Base-by-base conservation (phyloP, 805 yeast genomes). In the Zygosaccharomyces rouxii region DNA sequence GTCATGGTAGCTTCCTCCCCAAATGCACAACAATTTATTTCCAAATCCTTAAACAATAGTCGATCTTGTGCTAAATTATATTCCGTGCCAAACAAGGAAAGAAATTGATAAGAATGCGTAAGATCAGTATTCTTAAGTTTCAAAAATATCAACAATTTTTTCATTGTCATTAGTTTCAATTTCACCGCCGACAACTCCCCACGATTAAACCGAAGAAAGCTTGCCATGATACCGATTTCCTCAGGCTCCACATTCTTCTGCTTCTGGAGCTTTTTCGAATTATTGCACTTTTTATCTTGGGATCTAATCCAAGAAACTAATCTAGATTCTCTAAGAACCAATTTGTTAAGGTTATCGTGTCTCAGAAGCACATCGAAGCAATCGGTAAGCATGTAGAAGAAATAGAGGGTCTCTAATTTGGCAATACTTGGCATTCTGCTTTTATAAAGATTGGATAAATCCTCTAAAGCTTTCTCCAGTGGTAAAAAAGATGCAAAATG, bases 401-500 rank as follows among this genome's bases (percentile, higher is more conserved):
- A 46, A 18, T 35, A 23, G 19, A 39, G 30, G 14, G 53, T 49
- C 38, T 55, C 57, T 13, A 57, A 25, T 33, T 51, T 52, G 18
- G 49, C 45, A 5, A 52, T 29, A 19, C 44, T 41, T n/a, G 55
- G 39, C 23, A 51, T 18, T 37, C 50, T 46, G n/a, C 49, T 43
- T 30, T 49, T 54, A 18, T 51, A 51, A n/a, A 57, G 41, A 4
- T 38, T 48, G 6, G 50, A 44, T 42, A 55, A 29, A 25, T 45
- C 54, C 18, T 52, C 42, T 19, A 58, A 39, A 10, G 55, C 10
- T 5, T 45, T 43, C 19, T 58, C 55, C 7, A 58, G 19, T 2
- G 67, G 67, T 23, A 63, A 22, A 47, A 63, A 63, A 21, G 60
- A 52, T 28, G 54, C 43, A 2, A 59, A 57, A 26, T 51, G 41